Conservation (phyloP, 2,329 filamentous ascomycete species). For the Metarhizium album region DNA sequence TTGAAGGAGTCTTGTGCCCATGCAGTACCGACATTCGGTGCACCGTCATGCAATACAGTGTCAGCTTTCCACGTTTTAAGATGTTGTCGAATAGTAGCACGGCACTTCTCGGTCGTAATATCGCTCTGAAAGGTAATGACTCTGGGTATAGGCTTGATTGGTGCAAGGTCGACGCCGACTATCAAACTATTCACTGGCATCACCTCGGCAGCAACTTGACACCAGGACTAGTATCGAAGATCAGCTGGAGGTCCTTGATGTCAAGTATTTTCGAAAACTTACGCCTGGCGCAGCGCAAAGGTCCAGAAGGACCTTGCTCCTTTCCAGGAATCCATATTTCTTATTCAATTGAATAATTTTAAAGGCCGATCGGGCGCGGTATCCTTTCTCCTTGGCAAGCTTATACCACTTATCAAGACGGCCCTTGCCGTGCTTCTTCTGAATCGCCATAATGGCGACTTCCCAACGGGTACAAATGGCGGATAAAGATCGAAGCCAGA, state of each 20-base stretch:
- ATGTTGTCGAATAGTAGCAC: slow-evolving; percentile 78
- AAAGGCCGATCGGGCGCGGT: slow-evolving; percentile 89
- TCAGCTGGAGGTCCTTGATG: not conserved
- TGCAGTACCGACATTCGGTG: slow-evolving; percentile 93
- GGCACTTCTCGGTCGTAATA: slow-evolving; percentile 94
- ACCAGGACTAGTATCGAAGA: slow-evolving; percentile 60
- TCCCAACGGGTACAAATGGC: not conserved
- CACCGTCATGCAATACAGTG: slow-evolving; percentile 90
- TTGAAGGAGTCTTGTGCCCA: slow-evolving; percentile 99
- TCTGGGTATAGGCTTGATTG: slow-evolving; percentile 90
- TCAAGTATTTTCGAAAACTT: slow-evolving; percentile 22
- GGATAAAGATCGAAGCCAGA: slow-evolving; percentile 15
- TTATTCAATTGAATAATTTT: slow-evolving; percentile 98
- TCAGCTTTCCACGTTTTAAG: slow-evolving; percentile 96
- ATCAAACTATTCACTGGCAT: slow-evolving; percentile 90
- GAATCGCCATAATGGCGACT: slow-evolving; percentile 64
- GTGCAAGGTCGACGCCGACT: slow-evolving; percentile 84
- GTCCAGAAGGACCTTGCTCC: slow-evolving; percentile 92
- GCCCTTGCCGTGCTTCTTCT: slow-evolving; percentile 98
- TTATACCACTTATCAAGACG: slow-evolving; percentile 99
- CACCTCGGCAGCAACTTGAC: slow-evolving; percentile 87
- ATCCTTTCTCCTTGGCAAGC: slow-evolving; percentile 96
- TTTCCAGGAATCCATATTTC: slow-evolving; percentile 96
- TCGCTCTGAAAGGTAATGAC: slow-evolving; percentile 96
- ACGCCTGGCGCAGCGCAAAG: slow-evolving; percentile 93